Base-by-base conservation (phyloP, 768 basidiomycete genomes). In the Cystofilobasidium ferigula region DNA sequence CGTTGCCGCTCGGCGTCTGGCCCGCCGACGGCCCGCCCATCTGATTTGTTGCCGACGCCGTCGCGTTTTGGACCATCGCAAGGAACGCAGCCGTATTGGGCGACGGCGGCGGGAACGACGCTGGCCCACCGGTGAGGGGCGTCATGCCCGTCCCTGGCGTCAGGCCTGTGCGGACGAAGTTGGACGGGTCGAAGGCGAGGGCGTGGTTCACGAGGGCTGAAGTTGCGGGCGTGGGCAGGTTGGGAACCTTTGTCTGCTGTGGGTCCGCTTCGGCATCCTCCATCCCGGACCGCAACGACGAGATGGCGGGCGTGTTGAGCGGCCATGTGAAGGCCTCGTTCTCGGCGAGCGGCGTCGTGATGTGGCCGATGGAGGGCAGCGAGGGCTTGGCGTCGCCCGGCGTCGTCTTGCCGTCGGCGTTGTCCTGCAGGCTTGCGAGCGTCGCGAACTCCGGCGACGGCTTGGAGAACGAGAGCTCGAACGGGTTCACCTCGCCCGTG, bases 1-100 rank as follows among this genome's bases (percentile, higher is more conserved):
- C 62, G n/a, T n/a, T n/a, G 64, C 35, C 57, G 43, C 24, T 40
- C 34, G 32, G 59, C 30, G 35, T 63, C n/a, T 63, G 60, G 30
- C 61, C 58, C 3, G 68, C 59, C 12, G 65, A 62, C 40, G 45
- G 7, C 14, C 62, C 64, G 4, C 51, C 69, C n/a, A 64, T 66
- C 35, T 71, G 68, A 35, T 59, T 60, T 14, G 67, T 69, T 26
- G 70, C 18, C 69, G 69, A 45, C 65, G 71, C 69, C 69, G 71
- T 73, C 53, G 74, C 74, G 71, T 85, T 87, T 71, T 86, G 87
- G 79, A 94, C 90, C 80, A 95, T 86, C 68, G 87, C 87, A 63
- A 97, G 83, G 76, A 97, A 89, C 8, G 92, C 90, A 13, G 90
- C 86, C 32, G 92, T 97, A 71, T 86, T 87, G 0, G 93, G 92